Percentiles rank a stretch among this genome's conserved stretches.
Evolutionary conservation across 441 rosid genomes (phyloP).

Genomic region (Gossypium schwendimanii): DNA sequence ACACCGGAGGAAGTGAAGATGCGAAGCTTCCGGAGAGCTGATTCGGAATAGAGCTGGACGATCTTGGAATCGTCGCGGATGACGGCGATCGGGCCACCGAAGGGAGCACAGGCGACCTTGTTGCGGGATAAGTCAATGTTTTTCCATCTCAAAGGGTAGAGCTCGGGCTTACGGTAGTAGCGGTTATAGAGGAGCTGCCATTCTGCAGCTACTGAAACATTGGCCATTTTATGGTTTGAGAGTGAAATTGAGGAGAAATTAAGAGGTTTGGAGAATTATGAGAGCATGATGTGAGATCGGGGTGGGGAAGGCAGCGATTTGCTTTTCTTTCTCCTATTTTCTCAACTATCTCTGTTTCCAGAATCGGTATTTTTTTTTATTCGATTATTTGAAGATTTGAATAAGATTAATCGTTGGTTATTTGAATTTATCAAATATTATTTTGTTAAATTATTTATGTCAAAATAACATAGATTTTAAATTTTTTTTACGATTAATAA

Average conservation of each 20-base stretch:
- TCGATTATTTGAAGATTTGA: too few relatives aligned
- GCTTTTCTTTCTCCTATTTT: not conserved
- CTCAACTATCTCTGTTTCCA: not conserved
- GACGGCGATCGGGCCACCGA: conserved; percentile 88
- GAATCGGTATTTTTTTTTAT: too few relatives aligned
- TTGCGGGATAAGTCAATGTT: conserved; percentile 79
- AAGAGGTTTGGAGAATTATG: not conserved
- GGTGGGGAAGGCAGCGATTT: not conserved
- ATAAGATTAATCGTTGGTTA: not conserved
- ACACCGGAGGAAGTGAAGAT: conserved; percentile 83
- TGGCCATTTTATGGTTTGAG: conserved; percentile 44
- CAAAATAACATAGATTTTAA: too few relatives aligned
- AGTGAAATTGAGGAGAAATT: not conserved
- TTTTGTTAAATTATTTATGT: too few relatives aligned
- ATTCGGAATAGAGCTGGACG: conserved; percentile 90
- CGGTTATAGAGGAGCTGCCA: conserved; percentile 89
- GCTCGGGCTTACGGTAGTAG: conserved; percentile 87
- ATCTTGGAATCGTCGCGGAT: conserved; percentile 98
- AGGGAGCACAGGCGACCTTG: conserved; percentile 90
- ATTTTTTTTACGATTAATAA: too few relatives aligned
- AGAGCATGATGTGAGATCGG: not conserved
- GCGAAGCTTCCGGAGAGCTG: conserved; percentile 90
- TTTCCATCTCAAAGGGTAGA: conserved; percentile 83
- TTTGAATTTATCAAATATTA: too few relatives aligned
- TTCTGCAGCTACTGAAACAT: conserved; percentile 96